A percentile compares a stretch with the other conserved stretches of the same genome.
These are phyloP conservation scores for Solanum boliviense DNA, from an alignment of 257 asterid species.

Conservation along the genomic window DNA sequence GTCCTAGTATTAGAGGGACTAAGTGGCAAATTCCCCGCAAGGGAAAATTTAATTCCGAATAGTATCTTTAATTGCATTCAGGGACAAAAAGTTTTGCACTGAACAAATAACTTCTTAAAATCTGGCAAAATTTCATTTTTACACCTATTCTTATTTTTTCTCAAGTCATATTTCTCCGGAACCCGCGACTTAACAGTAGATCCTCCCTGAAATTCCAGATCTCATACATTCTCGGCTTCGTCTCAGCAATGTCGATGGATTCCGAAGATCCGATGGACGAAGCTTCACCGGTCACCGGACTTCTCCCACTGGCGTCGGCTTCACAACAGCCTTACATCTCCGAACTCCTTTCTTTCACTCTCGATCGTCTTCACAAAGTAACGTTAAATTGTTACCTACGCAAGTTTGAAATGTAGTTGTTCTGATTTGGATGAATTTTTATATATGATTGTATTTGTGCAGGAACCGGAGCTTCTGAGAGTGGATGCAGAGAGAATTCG, in stretches of 20 bases:
- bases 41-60: neutral
- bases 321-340: conserved; percentile 90
- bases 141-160: neutral
- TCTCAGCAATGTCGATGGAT: conserved; percentile 34
- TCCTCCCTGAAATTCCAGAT: neutral
- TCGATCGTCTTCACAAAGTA: conserved; percentile 98
- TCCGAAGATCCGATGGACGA: conserved; percentile 37
- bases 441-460: neutral
- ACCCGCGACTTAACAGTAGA: neutral
- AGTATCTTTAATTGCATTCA: neutral
- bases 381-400: neutral
- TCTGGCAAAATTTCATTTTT: neutral
- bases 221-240: neutral
- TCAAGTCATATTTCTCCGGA: neutral
- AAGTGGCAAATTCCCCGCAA: neutral
- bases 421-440: neutral
- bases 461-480: conserved; percentile 93
- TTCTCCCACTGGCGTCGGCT: conserved; percentile 78
- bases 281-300: conserved; percentile 35
- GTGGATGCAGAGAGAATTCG: conserved; percentile 94
- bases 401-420: neutral
- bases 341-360: conserved; percentile 90
- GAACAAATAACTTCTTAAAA: neutral
- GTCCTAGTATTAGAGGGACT: neutral
- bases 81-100: neutral